phyloP scores from a whole-genome alignment of 2,329 filamentous ascomycete genomes.

The Claviceps pazoutovae region DNA sequence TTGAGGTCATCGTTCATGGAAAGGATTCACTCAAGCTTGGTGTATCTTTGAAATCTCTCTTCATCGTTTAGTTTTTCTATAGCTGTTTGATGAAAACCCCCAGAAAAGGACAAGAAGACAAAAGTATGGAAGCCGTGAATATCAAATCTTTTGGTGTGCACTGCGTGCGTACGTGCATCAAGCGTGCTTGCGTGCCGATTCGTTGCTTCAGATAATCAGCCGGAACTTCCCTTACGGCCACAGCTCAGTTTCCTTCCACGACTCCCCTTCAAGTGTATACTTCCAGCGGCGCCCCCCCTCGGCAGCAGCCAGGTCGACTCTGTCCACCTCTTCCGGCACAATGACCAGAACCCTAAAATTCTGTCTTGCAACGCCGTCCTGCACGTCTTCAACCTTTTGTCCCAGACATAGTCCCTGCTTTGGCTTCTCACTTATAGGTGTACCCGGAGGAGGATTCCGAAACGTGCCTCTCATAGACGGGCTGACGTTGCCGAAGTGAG shows the following conservation, averaged over 20 bases:
- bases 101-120: no score
- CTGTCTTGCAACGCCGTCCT: conserved; percentile 54
- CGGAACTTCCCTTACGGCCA: conserved; percentile 39
- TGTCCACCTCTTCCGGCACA: conserved; percentile 63
- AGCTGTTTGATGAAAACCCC: no score
- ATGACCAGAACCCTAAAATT: conserved; percentile 81
- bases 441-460: conserved; percentile 56
- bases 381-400: conserved; percentile 54
- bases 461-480: conserved; percentile 69
- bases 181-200: no score
- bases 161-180: no score
- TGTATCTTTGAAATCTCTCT: no score
- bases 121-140: no score
- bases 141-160: no score
- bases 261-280: conserved; percentile 44
- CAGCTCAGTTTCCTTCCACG: conserved; percentile 56
- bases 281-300: conserved; percentile 48
- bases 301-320: conserved; percentile 56
- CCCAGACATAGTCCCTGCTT: conserved; percentile 31
- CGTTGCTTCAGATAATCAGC: no score
- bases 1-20: no score
- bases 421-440: conserved; percentile 38
- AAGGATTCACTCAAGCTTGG: no score
- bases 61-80: no score
- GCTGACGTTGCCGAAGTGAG: conserved; percentile 78